Conservation (phyloP, 2,329 filamentous ascomycete species). For the Emergomyces africanus region DNA sequence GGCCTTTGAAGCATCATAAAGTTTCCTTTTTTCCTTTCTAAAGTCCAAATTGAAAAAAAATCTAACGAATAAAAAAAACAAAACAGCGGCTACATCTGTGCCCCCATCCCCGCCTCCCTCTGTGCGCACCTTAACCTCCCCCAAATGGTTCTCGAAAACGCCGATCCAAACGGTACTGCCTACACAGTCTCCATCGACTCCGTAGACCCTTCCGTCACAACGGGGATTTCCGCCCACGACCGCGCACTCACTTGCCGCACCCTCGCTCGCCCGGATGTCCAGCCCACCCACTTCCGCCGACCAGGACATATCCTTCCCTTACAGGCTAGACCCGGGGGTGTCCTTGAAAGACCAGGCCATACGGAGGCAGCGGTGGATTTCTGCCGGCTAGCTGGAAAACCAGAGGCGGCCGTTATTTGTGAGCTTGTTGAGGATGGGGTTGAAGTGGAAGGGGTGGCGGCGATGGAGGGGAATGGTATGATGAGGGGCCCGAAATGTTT, state of each 20-base stretch:
- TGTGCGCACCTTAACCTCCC: slow-evolving; percentile 63
- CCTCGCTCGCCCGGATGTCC: slow-evolving; percentile 55
- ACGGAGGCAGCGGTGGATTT: slow-evolving; percentile 92
- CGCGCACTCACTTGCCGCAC: slow-evolving; percentile 67
- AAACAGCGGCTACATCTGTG: slow-evolving; percentile 71
- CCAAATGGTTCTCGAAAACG: slow-evolving; percentile 74
- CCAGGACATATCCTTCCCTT: slow-evolving; percentile 89
- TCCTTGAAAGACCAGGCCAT: slow-evolving; percentile 68
- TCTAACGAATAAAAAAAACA: background rate
- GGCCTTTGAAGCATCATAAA: background rate
- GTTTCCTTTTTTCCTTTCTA: background rate
- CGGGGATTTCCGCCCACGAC: slow-evolving; percentile 83
- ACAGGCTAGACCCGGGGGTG: slow-evolving; percentile 64
- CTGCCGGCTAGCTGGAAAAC: slow-evolving; percentile 70
- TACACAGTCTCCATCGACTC: slow-evolving; percentile 88
- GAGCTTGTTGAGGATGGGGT: slow-evolving; percentile 84
- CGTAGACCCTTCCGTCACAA: slow-evolving; percentile 58
- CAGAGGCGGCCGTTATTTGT: slow-evolving; percentile 65
- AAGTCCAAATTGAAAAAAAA: background rate
- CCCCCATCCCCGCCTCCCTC: slow-evolving; percentile 59
- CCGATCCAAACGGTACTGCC: slow-evolving; percentile 77
- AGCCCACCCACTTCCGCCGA: slow-evolving; percentile 53
- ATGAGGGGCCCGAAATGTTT: slow-evolving; percentile 81
- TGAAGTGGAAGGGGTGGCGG: slow-evolving; percentile 53
- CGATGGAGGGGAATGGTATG: slow-evolving; percentile 63